Evolutionary conservation across 352 stramenopile genomes (phyloP).

Genomic region (Globisporangium acanthophoron): DNA sequence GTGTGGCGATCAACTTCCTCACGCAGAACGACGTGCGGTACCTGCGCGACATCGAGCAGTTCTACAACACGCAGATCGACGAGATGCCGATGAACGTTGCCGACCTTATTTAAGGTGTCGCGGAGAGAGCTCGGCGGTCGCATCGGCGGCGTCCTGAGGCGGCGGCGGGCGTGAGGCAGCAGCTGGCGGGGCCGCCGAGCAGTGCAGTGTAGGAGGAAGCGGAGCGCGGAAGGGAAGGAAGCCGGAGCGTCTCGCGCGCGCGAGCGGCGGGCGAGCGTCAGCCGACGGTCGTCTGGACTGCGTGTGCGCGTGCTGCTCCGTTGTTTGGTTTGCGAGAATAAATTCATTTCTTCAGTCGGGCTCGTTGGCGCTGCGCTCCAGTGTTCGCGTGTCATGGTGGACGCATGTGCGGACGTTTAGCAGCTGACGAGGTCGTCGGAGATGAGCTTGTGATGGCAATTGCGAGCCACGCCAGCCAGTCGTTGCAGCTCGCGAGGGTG

Average conservation of each 20-base stretch:
- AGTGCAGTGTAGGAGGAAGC: neutral
- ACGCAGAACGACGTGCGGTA: slow-evolving; percentile 98
- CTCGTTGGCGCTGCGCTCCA: no score
- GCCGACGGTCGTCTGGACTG: neutral
- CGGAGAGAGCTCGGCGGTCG: neutral
- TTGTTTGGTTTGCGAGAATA: slow-evolving; percentile 11
- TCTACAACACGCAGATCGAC: slow-evolving; percentile 99
- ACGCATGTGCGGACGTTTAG: no score
- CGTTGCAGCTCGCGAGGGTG: neutral
- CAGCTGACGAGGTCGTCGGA: neutral
- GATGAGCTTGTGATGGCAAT: neutral
- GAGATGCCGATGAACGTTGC: slow-evolving; percentile 99
- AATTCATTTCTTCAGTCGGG: slow-evolving; percentile 9
- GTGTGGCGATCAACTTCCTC: slow-evolving; percentile 99
- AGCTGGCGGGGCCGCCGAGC: neutral
- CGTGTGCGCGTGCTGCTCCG: neutral
- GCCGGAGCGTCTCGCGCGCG: neutral
- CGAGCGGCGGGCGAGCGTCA: neutral
- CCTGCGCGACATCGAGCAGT: slow-evolving; percentile 99
- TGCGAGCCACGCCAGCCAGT: slow-evolving; percentile 3
- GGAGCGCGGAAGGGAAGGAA: neutral
- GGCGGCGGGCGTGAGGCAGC: neutral
- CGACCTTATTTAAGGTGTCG: slow-evolving; percentile 95
- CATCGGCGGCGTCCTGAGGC: neutral
- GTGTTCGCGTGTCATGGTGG: no score